Conservation (phyloP, 2,329 filamentous ascomycete species). For the Pleomassaria siparia region DNA sequence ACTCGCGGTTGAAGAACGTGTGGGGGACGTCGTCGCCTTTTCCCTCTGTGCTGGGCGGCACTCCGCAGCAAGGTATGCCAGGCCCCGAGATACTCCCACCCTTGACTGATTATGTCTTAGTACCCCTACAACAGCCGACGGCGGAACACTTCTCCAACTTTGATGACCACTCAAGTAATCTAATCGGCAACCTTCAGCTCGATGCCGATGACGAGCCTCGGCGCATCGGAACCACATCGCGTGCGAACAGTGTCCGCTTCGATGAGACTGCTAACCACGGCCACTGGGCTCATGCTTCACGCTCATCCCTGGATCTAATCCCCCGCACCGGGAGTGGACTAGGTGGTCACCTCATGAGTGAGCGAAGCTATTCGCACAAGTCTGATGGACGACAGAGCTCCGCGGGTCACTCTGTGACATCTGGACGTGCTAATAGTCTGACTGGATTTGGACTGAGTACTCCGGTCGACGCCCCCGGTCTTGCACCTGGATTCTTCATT, state of each 20-base stretch:
- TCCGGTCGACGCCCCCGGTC: conserved; percentile 70
- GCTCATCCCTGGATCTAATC: conserved; percentile 80
- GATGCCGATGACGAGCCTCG: conserved; percentile 86
- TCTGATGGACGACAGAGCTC: conserved; percentile 95
- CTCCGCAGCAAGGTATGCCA: conserved; percentile 83
- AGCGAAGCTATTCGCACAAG: conserved; percentile 89
- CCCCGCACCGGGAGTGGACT: conserved; percentile 79
- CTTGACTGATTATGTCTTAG: conserved; percentile 50
- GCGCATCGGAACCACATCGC: conserved; percentile 80
- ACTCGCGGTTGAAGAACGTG: conserved; percentile 73
- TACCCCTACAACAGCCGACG: conserved; percentile 76
- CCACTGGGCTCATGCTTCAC: conserved; percentile 80
- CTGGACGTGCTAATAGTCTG: conserved; percentile 83
- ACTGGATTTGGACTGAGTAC: conserved; percentile 67
- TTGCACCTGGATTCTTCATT: conserved; percentile 81
- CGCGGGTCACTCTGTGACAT: conserved; percentile 77
- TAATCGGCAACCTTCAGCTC: conserved; percentile 78
- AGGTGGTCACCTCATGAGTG: conserved; percentile 77
- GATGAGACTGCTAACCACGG: conserved; percentile 93
- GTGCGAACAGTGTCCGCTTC: conserved; percentile 96
- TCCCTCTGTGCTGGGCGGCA: conserved; percentile 78
- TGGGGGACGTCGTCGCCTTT: conserved; percentile 88
- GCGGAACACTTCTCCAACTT: conserved; percentile 86
- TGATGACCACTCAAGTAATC: conserved; percentile 79
- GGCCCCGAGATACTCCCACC: background rate